Conservation (phyloP, 1,139 yeast genomes). For the Suhomyces bribrorum region DNA sequence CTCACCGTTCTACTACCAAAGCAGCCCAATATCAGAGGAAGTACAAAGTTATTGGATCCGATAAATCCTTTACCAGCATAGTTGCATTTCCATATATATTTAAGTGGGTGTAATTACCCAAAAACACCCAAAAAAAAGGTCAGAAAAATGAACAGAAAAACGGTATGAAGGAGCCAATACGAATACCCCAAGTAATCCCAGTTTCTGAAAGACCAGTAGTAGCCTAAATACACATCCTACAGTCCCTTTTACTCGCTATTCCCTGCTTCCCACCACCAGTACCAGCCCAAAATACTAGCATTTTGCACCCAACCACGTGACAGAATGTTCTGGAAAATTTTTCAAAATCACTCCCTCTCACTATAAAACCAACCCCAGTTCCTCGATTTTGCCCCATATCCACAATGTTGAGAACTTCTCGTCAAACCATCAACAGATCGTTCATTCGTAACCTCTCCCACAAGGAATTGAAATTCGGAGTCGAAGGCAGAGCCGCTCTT, state of each 20-base stretch:
- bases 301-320: slow-evolving; percentile 12
- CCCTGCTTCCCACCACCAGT: neutral
- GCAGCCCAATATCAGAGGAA: too few species aligned
- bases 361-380: slow-evolving; percentile 7
- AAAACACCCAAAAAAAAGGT: too few species aligned
- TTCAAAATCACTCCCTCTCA: slow-evolving; percentile 5
- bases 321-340: slow-evolving; percentile 18
- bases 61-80: too few species aligned
- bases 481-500: slow-evolving; percentile 96
- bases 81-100: too few species aligned
- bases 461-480: slow-evolving; percentile 97
- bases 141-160: too few species aligned
- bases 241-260: neutral
- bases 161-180: too few species aligned
- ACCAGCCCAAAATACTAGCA: too few species aligned
- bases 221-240: neutral
- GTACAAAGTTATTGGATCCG: too few species aligned
- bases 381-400: slow-evolving; percentile 1
- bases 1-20: too few species aligned
- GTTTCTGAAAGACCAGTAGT: too few species aligned
- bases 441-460: slow-evolving; percentile 69
- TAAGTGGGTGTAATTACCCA: too few species aligned
- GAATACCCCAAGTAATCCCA: too few species aligned
- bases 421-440: slow-evolving; percentile 47
- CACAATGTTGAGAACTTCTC: slow-evolving; percentile 58